These are phyloP conservation scores for Myochromella boudieri DNA, from an alignment of 768 basidiomycete species.

Conservation along the genomic window DNA sequence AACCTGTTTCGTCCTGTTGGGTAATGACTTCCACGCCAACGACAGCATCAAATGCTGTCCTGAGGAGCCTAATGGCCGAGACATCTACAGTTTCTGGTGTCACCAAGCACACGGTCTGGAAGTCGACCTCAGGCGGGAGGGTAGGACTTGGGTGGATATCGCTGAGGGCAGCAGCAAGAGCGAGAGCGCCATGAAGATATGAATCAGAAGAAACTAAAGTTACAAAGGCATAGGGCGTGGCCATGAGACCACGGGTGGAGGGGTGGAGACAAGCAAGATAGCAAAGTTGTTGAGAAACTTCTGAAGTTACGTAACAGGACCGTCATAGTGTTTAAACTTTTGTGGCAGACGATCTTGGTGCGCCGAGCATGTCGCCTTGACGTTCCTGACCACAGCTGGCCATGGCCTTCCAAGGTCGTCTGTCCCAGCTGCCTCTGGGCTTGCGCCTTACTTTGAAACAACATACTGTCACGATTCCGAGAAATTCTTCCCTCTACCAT, in stretches of 20 bases:
- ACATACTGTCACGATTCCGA: background rate
- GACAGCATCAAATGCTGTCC: constrained; percentile 80
- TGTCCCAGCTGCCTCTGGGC: constrained; percentile 23
- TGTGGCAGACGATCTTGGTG: no score
- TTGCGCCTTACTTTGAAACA: constrained; percentile 21
- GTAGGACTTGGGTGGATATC: constrained; percentile 71
- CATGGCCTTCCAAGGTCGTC: constrained; percentile 13
- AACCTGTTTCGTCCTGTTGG: constrained; percentile 60
- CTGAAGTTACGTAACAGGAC: constrained; percentile 16
- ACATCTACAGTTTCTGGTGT: constrained; percentile 94
- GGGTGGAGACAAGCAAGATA: constrained; percentile 16
- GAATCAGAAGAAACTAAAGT: constrained; percentile 90
- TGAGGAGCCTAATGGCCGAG: constrained; percentile 71
- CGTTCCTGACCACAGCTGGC: background rate
- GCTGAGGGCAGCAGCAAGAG: constrained; percentile 79
- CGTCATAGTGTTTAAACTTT: background rate
- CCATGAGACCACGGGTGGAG: constrained; percentile 45
- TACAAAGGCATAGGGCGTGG: constrained; percentile 76
- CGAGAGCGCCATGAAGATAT: constrained; percentile 92
- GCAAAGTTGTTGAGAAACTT: background rate
- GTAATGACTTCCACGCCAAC: constrained; percentile 90
- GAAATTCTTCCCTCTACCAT: constrained; percentile 21
- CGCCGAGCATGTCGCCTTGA: no score
- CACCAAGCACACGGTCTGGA: constrained; percentile 85
- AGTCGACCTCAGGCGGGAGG: constrained; percentile 59